phyloP scores from a whole-genome alignment of 805 yeast species.

The Kazachstania psychrophila region DNA sequence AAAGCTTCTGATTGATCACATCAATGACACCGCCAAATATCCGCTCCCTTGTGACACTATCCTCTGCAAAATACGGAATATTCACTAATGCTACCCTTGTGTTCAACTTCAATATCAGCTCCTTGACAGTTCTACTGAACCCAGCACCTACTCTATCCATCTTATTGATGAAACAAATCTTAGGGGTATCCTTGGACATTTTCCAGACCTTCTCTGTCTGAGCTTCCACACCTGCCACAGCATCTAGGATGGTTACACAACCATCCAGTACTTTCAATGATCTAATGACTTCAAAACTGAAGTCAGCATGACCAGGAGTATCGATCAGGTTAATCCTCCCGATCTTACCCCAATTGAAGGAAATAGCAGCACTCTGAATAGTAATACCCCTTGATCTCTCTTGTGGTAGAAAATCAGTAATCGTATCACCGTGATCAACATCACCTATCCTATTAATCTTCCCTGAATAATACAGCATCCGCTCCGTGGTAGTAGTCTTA shows the following conservation, averaged over 20 bases:
- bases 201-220: slow-evolving; percentile 97
- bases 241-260: slow-evolving; percentile 85
- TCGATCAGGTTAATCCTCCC: slow-evolving; percentile 80
- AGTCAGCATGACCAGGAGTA: slow-evolving; percentile 98
- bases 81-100: slow-evolving; percentile 70
- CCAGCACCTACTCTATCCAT: slow-evolving; percentile 98
- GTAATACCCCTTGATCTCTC: slow-evolving; percentile 93
- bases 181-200: slow-evolving; percentile 73
- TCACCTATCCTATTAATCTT: slow-evolving; percentile 73
- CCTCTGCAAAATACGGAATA: slow-evolving; percentile 55
- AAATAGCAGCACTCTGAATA: slow-evolving; percentile 91
- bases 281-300: slow-evolving; percentile 86
- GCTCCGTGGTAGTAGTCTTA: slow-evolving; percentile 93
- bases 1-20: slow-evolving; percentile 42
- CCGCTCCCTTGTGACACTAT: slow-evolving; percentile 15
- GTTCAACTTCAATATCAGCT: slow-evolving; percentile 63
- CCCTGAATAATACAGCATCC: slow-evolving; percentile 88
- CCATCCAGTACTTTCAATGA: slow-evolving; percentile 90
- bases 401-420: slow-evolving; percentile 82
- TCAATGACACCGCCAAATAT: slow-evolving; percentile 51
- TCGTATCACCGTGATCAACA: slow-evolving; percentile 95
- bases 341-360: slow-evolving; percentile 66
- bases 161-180: slow-evolving; percentile 75
- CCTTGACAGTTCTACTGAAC: slow-evolving; percentile 79
- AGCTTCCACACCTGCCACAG: slow-evolving; percentile 96